Percentiles rank a stretch among this genome's conserved stretches.
phyloP scores from a whole-genome alignment of 2,329 filamentous ascomycete genomes.

The Penicillium sp. region DNA sequence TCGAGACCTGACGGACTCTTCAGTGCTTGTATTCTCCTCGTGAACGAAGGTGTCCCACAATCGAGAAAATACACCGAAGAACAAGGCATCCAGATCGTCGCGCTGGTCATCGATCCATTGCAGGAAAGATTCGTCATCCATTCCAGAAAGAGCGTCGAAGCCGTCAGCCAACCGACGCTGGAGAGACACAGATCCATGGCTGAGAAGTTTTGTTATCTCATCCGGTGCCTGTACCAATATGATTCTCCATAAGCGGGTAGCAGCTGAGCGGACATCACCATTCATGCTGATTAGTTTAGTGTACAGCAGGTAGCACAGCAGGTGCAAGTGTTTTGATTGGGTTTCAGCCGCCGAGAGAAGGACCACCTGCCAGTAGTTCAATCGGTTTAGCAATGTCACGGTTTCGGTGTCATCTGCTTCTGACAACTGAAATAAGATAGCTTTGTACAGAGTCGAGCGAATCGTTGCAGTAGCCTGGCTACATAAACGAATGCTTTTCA shows the following conservation, averaged over 20 bases:
- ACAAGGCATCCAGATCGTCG: constrained; percentile 73
- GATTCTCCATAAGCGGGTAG: constrained; percentile 85
- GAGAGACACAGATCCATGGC: constrained; percentile 66
- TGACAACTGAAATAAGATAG: constrained; percentile 77
- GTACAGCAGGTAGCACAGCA: constrained; percentile 92
- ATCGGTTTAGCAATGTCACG: constrained; percentile 72
- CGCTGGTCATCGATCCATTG: constrained; percentile 83
- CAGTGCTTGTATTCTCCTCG: constrained; percentile 74
- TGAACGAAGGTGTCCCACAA: constrained; percentile 85
- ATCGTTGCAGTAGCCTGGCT: constrained; percentile 76
- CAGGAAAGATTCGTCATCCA: constrained; percentile 86
- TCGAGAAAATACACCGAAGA: constrained; percentile 76
- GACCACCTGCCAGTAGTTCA: constrained; percentile 94
- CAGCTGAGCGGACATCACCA: constrained; percentile 66
- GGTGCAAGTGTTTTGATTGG: constrained; percentile 76
- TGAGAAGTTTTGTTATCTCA: constrained; percentile 72
- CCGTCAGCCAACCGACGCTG: constrained; percentile 70
- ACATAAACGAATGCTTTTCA: constrained; percentile 90
- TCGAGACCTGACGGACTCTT: constrained; percentile 69
- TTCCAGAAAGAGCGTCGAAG: constrained; percentile 78
- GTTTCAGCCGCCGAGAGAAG: constrained; percentile 73
- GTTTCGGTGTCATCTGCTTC: constrained; percentile 73
- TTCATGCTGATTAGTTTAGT: constrained; percentile 75
- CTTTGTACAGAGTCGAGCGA: constrained; percentile 71
- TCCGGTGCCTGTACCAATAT: constrained; percentile 89